Evolutionary conservation across 1,284 basidiomycete species (phyloP), one percentile per base, ranked within the genome.

Genomic region (Blastosporella zonata): DNA sequence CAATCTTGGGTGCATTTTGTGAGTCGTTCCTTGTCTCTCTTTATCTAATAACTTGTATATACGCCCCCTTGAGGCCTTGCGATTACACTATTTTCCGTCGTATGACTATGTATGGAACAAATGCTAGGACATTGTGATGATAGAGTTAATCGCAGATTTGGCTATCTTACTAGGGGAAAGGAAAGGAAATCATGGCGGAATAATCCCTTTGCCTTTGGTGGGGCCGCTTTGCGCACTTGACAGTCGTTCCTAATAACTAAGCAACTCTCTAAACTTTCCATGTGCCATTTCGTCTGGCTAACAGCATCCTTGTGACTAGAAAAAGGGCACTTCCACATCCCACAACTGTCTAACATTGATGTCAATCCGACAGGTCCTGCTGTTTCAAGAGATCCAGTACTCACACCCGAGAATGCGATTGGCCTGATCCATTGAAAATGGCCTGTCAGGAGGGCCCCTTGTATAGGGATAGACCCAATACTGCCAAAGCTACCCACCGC

Each of bases 401-500:
- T 52, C 22, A 59, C 59, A 17, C 20, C 58, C n/a, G 61, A 58
- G 46, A 60, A 61, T 1, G 52, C 55, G 33, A 47, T 47, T 22
- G 61, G 57, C 17, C 57, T 49, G 7, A 59, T 52, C 59, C 60
- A 62, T 13, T 43, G 18, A 23, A 57, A 60, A 20, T 42, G 40
- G 6, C 34, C 9, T 2, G 55, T 54, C n/a, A 61, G 38, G 2
- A 62, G 49, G 3, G 55, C 59, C 7, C 61, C 60, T 44, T 62
- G 59, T 9, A 55, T 37, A 0, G 61, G 59, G 1, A 55, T 49
- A 22, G 61, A 60, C 1, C 49, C 47, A 13, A 62, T 52, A 9
- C 44, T 42, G 5, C 54, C 58, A 28, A 60, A 40, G 29, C 61
- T 57, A 8, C 31, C 44, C 22, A 59, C 34, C 3, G 57, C 58